Base-by-base conservation (phyloP, 345 rosid genomes). In the Pseudoturritis turrita region DNA sequence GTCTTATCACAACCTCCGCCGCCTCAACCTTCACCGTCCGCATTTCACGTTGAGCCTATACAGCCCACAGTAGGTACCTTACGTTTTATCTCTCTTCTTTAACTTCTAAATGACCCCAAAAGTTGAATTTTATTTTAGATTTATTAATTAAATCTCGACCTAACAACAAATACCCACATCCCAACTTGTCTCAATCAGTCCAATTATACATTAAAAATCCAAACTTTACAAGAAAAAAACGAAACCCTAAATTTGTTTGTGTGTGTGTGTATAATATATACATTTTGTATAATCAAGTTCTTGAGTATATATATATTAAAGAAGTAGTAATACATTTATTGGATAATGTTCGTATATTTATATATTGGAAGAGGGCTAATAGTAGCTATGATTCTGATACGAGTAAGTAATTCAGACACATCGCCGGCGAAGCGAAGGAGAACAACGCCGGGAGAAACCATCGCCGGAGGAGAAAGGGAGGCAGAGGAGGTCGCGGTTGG, bases 301-400 rank as follows among this genome's bases (percentile, higher is more conserved):
- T 22, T 26, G 21, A 13, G n/a, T 31, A n/a, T 21, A 14, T 12
- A 7, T 29, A 15, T 13, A 22, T 39, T 62, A 3, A 5, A 53
- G 6, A 3, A 43, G 10, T 41, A n/a, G 33, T 8, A 6, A 60
- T 41, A n/a, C 8, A 14, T 5, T 8, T 8, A 33, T 8, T 33
- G 10, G 15, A 41, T 41, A 5, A 41, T 41, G 6, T 11, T 14
- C 8, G 1, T 45, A 18, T 45, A 3, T 8, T 44, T 15, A 18
- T 45, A 33, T 41, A 8, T 41, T 45, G 11, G 65, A 78, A 76
- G 79, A 70, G 62, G 54, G 75, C 8, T 49, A 49, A 64, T 71
- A 78, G 62, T 66, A 77, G 78, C 75, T 83, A 87, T 75, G 88
- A 82, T 65, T 85, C 87, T 68, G 88, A 85, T 62, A 76, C 82